Evolutionary conservation across 495 filamentous ascomycete genomes (phyloP).

Genomic region (Neurospora africana): DNA sequence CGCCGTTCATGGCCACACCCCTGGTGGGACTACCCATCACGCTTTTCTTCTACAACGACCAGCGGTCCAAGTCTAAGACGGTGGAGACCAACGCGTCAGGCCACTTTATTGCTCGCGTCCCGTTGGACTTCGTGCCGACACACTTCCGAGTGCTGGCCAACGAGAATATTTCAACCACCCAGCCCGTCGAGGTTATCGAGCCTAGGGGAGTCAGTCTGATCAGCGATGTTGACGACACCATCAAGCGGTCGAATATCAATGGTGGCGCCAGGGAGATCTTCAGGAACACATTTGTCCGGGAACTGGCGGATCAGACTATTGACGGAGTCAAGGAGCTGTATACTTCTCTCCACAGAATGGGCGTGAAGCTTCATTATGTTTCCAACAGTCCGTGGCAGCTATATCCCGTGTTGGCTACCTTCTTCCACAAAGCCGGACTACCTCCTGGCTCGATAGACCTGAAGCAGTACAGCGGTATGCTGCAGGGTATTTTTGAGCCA

Average conservation of each 20-base stretch:
- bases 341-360: conserved; percentile 56
- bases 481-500: conserved; percentile 96
- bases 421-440: conserved; percentile 68
- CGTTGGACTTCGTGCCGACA: conserved; percentile 82
- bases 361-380: conserved; percentile 83
- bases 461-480: conserved; percentile 90
- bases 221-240: conserved; percentile 95
- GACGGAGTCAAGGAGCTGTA: conserved; percentile 90
- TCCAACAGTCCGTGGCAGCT: conserved; percentile 96
- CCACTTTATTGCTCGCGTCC: conserved; percentile 68
- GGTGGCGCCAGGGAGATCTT: conserved; percentile 88
- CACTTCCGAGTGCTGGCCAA: conserved; percentile 79
- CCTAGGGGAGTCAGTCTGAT: conserved; percentile 82
- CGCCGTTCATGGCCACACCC: conserved; percentile 80
- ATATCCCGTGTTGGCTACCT: conserved; percentile 75
- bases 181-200: conserved; percentile 65
- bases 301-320: conserved; percentile 68
- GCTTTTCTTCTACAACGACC: conserved; percentile 84
- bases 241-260: conserved; percentile 88
- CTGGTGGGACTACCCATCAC: conserved; percentile 65
- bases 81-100: conserved; percentile 74
- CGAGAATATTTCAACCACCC: conserved; percentile 69
- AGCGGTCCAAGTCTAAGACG: conserved; percentile 65
- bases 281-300: conserved; percentile 85
- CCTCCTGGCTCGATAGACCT: conserved; percentile 85